Base-by-base conservation (phyloP, 2,329 filamentous ascomycete genomes). In the Aspergillus persii region DNA sequence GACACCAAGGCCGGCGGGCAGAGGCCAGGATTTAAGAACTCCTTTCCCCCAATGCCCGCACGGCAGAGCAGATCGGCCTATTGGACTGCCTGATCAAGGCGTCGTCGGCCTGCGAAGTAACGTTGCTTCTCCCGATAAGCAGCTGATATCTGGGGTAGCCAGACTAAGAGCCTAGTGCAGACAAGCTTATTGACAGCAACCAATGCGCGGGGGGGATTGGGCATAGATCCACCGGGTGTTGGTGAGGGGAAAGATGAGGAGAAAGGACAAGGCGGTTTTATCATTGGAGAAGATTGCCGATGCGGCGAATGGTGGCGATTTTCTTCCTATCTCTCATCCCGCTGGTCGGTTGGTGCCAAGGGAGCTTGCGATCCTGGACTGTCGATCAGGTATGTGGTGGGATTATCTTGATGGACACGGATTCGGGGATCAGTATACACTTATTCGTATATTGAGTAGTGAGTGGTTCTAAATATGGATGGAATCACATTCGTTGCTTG, bases 71-170 rank as follows among this genome's bases (percentile, higher is more conserved):
- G 36, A 41, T 15, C 7, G 7, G n/a, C 11, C 36, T 12, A 4
- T n/a, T 11, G 36, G 12, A 15, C 36, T 41, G 15, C 36, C 12
- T 41, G 36, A 41, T 41, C 15, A 15, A 15, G 36, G 15, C 36
- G 12, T 41, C 12, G 36, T 41, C 36, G 2, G 36, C 12, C 15
- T 41, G 36, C 36, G 15, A 41, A 41, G 36, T 12, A 15, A 41
- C 36, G 3, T 15, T 12, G 9, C 33, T 41, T 15, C 36, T n/a
- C 12, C 36, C 47, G 62, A 66, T 67, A 67, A 67, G 60, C 58
- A 60, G 53, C 54, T 41, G 47, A 54, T 61, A 67, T 64, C 65
- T 62, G 66, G 61, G 61, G 65, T 64, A 53, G 39, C 31, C 44
- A 41, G 23, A n/a, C 51, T 50, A 39, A 30, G 9, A 15, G 23